phyloP scores from a whole-genome alignment of 2,329 filamentous ascomycete genomes.

The Trichoderma sp. region DNA sequence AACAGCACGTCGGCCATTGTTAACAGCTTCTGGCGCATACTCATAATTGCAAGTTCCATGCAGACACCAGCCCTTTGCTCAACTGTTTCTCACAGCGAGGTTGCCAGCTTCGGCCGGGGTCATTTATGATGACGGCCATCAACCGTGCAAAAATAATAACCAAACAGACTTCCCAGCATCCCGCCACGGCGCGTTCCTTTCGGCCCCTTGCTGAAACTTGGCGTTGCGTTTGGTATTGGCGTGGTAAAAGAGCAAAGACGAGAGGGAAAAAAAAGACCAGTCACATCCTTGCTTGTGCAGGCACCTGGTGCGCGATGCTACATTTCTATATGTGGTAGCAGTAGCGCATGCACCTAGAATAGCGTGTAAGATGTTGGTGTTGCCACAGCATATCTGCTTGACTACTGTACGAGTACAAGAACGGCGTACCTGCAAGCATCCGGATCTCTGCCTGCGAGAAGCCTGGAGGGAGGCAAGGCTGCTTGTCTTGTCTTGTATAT shows the following conservation, averaged over 20 bases:
- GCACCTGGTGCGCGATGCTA: background rate
- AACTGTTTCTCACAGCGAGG: background rate
- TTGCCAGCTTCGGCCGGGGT: background rate
- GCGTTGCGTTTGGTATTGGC: background rate
- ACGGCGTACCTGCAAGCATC: slow-evolving; percentile 2
- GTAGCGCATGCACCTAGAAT: slow-evolving; percentile 9
- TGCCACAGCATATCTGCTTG: slow-evolving; percentile 6
- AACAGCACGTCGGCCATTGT: background rate
- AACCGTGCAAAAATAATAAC: background rate
- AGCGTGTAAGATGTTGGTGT: slow-evolving; percentile 6
- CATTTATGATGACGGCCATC: background rate
- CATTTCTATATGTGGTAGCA: slow-evolving; percentile 5
- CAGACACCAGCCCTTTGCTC: background rate
- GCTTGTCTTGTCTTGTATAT: background rate
- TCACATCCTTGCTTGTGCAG: slow-evolving; percentile 13
- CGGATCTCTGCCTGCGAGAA: slow-evolving; percentile 6
- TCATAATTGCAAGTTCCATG: background rate
- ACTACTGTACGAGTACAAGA: background rate
- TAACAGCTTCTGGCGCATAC: background rate
- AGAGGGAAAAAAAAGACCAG: background rate
- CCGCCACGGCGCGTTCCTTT: slow-evolving; percentile 9
- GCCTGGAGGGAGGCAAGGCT: background rate
- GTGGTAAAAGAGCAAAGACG: background rate
- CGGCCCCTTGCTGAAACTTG: slow-evolving; percentile 10
- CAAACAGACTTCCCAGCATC: background rate